Percentiles rank a stretch among this genome's conserved stretches.
Evolutionary conservation across 345 rosid genomes (phyloP).

Genomic region (Citrus inodora): DNA sequence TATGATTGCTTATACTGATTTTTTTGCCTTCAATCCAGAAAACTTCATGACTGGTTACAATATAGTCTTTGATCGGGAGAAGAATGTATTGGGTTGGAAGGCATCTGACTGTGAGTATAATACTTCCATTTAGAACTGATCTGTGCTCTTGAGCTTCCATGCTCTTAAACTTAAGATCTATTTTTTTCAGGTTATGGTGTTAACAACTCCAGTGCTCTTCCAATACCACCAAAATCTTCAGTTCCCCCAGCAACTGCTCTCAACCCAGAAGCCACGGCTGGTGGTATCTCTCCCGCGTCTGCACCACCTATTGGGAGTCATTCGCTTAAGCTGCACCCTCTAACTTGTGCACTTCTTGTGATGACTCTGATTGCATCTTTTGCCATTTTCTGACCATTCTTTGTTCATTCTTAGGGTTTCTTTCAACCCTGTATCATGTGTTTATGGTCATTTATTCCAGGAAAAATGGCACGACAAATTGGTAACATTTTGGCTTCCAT

Average conservation of each 20-base stretch:
- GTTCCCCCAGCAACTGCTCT: conserved; percentile 55
- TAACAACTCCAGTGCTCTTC: conserved; percentile 24
- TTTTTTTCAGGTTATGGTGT: conserved; percentile 39
- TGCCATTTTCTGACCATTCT: conserved; percentile 25
- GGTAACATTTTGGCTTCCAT: conserved; percentile 21
- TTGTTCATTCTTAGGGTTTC: neutral
- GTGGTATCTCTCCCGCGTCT: conserved; percentile 15
- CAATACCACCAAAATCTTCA: conserved; percentile 34
- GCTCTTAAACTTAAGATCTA: neutral
- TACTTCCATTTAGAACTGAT: neutral
- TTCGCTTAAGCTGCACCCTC: conserved; percentile 14
- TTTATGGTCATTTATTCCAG: conserved; percentile 24
- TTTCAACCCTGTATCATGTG: neutral
- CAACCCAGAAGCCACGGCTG: conserved; percentile 59
- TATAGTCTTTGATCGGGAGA: conserved; percentile 67
- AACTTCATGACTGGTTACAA: conserved; percentile 82
- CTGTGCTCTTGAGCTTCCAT: neutral
- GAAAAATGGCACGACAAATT: neutral
- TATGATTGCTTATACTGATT: conserved; percentile 9
- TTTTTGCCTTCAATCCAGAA: conserved; percentile 38
- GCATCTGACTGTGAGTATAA: conserved; percentile 62
- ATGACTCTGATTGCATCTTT: conserved; percentile 30
- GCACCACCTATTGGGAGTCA: conserved; percentile 21
- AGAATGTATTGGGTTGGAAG: conserved; percentile 62
- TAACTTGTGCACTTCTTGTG: conserved; percentile 3